phyloP scores from a whole-genome alignment of 2,329 filamentous ascomycete genomes.

The Ophiostoma tasmaniense region DNA sequence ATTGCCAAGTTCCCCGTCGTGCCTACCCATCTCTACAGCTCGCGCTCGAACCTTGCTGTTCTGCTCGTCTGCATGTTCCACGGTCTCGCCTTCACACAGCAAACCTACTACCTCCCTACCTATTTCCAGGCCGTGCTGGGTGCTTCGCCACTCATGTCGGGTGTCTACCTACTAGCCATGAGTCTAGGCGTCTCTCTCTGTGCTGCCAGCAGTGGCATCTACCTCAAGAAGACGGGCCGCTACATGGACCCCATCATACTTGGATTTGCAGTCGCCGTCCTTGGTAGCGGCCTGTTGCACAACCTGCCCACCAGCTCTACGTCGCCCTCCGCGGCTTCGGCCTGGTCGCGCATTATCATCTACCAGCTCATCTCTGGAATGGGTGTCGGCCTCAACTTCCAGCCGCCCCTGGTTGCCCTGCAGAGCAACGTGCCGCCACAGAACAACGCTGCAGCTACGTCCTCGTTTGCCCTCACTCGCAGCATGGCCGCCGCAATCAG shows the following conservation, averaged over 20 bases:
- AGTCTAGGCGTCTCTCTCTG: conserved; percentile 32
- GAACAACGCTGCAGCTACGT: conserved; percentile 52
- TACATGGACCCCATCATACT: conserved; percentile 45
- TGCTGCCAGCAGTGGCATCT: conserved; percentile 31
- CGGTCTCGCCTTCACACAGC: conserved; percentile 52
- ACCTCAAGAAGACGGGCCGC: conserved; percentile 25
- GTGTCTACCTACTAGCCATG: conserved; percentile 31
- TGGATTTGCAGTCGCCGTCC: conserved; percentile 42
- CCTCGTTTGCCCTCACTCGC: conserved; percentile 48
- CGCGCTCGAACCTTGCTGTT: conserved; percentile 47
- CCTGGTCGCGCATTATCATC: conserved; percentile 35
- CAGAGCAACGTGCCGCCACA: conserved; percentile 48
- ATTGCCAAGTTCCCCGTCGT: conserved; percentile 61
- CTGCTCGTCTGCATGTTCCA: conserved; percentile 41
- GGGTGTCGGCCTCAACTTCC: conserved; percentile 51
- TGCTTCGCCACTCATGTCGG: conserved; percentile 52
- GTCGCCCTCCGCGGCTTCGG: conserved; percentile 28
- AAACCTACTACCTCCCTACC: conserved; percentile 63
- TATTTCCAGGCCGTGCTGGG: conserved; percentile 63
- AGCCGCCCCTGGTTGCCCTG: conserved; percentile 51
- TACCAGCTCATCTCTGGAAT: conserved; percentile 49
- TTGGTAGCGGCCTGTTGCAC: conserved; percentile 48
- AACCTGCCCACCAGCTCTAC: conserved; percentile 36
- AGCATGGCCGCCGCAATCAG: conserved; percentile 30
- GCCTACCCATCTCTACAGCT: conserved; percentile 52